A percentile compares a stretch with the other conserved stretches of the same genome.
Conservation (phyloP, 169 alveolate species). For the Hepatocystis sp. region DNA sequence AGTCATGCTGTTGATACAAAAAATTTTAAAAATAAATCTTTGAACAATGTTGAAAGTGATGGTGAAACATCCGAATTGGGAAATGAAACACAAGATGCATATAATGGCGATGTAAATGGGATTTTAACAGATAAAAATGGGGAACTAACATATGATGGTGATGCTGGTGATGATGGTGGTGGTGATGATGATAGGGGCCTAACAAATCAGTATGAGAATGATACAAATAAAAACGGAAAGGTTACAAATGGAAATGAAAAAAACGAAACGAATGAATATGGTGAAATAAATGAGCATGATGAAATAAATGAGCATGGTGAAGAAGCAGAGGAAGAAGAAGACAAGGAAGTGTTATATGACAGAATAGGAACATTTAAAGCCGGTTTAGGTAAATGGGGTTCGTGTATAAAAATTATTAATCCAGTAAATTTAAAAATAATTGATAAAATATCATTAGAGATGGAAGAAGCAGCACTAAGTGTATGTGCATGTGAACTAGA, state of each 20-base stretch:
- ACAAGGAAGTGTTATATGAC: slow-evolving; percentile 79
- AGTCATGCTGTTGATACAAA: slow-evolving; percentile 3
- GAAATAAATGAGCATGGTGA: slow-evolving; percentile 22
- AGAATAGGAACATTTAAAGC: slow-evolving; percentile 92
- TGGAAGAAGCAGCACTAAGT: slow-evolving; percentile 96
- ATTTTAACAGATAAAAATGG: neutral
- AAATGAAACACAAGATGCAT: neutral
- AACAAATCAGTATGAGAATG: slow-evolving; percentile 8
- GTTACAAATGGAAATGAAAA: neutral
- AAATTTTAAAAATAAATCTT: too few relatives aligned
- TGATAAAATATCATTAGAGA: slow-evolving; percentile 91
- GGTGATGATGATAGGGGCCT: neutral
- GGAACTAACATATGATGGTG: neutral
- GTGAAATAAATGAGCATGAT: too few relatives aligned
- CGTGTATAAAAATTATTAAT: slow-evolving; percentile 92
- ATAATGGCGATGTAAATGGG: neutral
- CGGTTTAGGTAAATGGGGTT: slow-evolving; percentile 96
- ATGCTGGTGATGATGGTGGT: too few relatives aligned
- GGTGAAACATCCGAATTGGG: neutral
- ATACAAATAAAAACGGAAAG: neutral
- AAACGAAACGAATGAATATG: too few relatives aligned
- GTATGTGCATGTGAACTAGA: slow-evolving; percentile 91
- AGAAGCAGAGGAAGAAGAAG: slow-evolving; percentile 76
- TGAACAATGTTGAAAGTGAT: neutral
- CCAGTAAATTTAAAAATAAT: slow-evolving; percentile 87